Conservation (phyloP, 805 yeast species). For the Zygotorulaspora danielsina region DNA sequence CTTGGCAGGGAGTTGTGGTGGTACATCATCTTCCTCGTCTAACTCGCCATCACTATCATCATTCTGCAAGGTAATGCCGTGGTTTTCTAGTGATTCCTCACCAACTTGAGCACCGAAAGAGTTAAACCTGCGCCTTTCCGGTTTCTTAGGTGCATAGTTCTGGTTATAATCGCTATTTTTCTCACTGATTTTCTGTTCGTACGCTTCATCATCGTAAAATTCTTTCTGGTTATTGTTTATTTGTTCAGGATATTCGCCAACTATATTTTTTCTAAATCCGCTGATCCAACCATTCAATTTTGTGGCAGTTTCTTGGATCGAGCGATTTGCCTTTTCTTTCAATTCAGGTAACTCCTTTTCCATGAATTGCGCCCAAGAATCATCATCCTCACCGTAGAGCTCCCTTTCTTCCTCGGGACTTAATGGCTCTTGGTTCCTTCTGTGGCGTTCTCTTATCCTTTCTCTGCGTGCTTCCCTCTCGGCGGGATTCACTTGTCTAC, state of each 20-base stretch:
- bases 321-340: conserved; percentile 63
- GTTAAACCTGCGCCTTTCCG: conserved; percentile 31
- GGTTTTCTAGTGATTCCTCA: conserved; percentile 31
- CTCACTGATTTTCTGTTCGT: conserved; percentile 4
- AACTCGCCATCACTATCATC: conserved; percentile 28
- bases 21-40: conserved; percentile 32
- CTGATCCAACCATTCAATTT: conserved; percentile 77
- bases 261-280: conserved; percentile 40
- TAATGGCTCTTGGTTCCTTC: conserved; percentile 18
- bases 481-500: conserved; percentile 11
- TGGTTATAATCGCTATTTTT: conserved; percentile 5
- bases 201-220: conserved; percentile 8
- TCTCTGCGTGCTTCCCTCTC: conserved; percentile 28
- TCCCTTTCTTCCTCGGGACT: conserved; percentile 18
- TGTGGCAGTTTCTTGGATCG: conserved; percentile 74
- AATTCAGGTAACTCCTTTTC: conserved; percentile 55
- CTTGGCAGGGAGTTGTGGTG: conserved; percentile 29
- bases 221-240: conserved; percentile 1
- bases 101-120: conserved; percentile 33
- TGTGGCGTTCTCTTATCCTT: conserved; percentile 27
- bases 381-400: conserved; percentile 38
- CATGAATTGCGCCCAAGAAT: conserved; percentile 54
- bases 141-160: conserved; percentile 11
- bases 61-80: conserved; percentile 30
- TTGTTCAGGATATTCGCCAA: conserved; percentile 12